These are phyloP conservation scores for Chalciporus piperatus DNA, from an alignment of 768 basidiomycete species.

Conservation along the genomic window DNA sequence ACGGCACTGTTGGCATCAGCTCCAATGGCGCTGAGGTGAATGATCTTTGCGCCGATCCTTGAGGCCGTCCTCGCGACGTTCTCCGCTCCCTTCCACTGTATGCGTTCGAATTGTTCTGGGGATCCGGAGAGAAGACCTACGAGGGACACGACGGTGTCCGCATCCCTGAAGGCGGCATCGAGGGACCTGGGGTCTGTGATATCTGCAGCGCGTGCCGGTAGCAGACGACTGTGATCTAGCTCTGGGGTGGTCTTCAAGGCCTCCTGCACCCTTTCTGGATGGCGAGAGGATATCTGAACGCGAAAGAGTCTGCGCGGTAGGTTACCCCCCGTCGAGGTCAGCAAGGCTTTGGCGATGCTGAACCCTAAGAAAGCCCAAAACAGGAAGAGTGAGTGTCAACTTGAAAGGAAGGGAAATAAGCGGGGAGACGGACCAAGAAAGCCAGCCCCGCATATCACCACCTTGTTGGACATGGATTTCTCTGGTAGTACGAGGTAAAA, in stretches of 20 bases:
- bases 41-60: conserved; percentile 51
- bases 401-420: not conserved
- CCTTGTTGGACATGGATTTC: conserved; percentile 31
- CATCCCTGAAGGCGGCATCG: conserved; percentile 47
- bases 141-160: conserved; percentile 60
- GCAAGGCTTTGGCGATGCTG: conserved; percentile 56
- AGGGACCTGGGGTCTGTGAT: conserved; percentile 50
- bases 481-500: not conserved
- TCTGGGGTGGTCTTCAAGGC: conserved; percentile 29
- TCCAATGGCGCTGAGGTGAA: conserved; percentile 75
- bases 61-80: conserved; percentile 59
- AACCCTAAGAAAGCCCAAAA: conserved; percentile 39
- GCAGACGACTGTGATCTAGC: conserved; percentile 35
- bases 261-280: conserved; percentile 43
- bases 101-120: conserved; percentile 50
- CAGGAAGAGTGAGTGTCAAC: not conserved
- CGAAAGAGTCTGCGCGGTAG: conserved; percentile 5
- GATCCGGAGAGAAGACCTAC: conserved; percentile 67
- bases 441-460: conserved; percentile 54
- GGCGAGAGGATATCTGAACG: conserved; percentile 60
- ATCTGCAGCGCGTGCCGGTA: conserved; percentile 47
- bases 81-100: conserved; percentile 65
- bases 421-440: conserved; percentile 52
- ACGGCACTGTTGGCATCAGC: conserved; percentile 57
- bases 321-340: conserved; percentile 30